Evolutionary conservation across 2,329 filamentous ascomycete genomes (phyloP), one percentile per base, ranked within the genome.

Genomic region (Cladosporium oxysporum): DNA sequence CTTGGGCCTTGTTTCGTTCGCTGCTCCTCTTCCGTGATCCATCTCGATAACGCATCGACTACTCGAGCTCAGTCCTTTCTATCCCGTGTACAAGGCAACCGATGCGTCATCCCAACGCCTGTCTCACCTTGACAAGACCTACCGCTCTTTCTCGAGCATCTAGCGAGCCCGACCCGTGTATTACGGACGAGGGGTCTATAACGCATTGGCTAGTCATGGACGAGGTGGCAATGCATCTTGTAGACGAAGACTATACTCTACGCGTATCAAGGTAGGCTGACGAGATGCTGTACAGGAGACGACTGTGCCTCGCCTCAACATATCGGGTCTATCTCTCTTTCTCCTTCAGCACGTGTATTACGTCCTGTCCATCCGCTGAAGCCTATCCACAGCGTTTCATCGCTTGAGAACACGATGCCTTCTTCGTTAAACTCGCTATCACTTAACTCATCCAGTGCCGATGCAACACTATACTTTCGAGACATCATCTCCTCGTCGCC

Each of bases 1-100:
- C 35, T 41, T 16, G 35, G 37, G 37, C 18, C 37, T 21, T 10
- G 37, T n/a, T 44, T 47, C 52, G 18, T 33, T 55, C 58, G 33
- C 55, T 47, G 41, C 41, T 47, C 41, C 11, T 21, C 23, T 23
- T 33, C 28, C 41, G 37, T 18, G 6, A 14, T 12, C 58, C 58
- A 60, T 60, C 37, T 60, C 37, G 50, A 29, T 47, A 18, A 44
- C 33, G 33, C 44, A 59, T 61, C 58, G 26, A 14, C 12, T 33
- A 52, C 29, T 53, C 11, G 47, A 35, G 35, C 50, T 52, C 47
- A 37, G 29, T 37, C 28, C 14, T 16, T 31, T 33, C 28, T 47
- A 35, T 63, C 33, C 33, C 50, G 26, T 63, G n/a, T 31, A 63
- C 61, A 63, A 63, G 50, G 61, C 61, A 63, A 63, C 61, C 35